Conservation (phyloP, 371 early-diverging fungal species). For the Funneliformis caledonium region DNA sequence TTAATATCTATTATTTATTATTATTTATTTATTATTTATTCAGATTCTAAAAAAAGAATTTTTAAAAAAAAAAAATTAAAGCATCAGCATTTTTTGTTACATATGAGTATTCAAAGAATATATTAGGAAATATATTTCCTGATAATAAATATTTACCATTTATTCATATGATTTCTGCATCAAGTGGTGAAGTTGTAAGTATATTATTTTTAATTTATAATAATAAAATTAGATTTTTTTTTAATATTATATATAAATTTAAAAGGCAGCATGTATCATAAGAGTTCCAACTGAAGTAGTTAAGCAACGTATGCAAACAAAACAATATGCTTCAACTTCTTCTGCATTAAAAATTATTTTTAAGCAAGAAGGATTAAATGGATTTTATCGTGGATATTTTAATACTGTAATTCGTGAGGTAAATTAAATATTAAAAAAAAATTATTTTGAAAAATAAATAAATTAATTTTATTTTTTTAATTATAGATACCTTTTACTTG, state of each 20-base stretch:
- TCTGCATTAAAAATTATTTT: constrained; percentile 67
- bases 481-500: constrained; percentile 91
- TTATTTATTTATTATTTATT: not conserved
- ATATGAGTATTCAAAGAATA: constrained; percentile 82
- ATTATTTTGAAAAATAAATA: not conserved
- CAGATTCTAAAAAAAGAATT: not conserved
- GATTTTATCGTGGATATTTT: constrained; percentile 91
- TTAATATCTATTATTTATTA: constrained; percentile 43
- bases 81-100: constrained; percentile 93
- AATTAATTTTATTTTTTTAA: not conserved
- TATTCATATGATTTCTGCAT: constrained; percentile 89
- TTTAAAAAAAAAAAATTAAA: constrained; percentile 42
- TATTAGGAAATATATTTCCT: constrained; percentile 48
- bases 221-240: not conserved
- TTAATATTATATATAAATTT: not conserved
- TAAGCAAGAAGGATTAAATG: constrained; percentile 74
- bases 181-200: constrained; percentile 88
- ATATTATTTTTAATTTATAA: not conserved
- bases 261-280: constrained; percentile 87
- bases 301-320: constrained; percentile 94
- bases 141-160: constrained; percentile 61
- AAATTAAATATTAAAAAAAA: not conserved
- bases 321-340: constrained; percentile 69
- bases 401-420: constrained; percentile 89
- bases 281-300: constrained; percentile 96